Conservation (phyloP, 306 rosid species). For the Ormosia emarginata region DNA sequence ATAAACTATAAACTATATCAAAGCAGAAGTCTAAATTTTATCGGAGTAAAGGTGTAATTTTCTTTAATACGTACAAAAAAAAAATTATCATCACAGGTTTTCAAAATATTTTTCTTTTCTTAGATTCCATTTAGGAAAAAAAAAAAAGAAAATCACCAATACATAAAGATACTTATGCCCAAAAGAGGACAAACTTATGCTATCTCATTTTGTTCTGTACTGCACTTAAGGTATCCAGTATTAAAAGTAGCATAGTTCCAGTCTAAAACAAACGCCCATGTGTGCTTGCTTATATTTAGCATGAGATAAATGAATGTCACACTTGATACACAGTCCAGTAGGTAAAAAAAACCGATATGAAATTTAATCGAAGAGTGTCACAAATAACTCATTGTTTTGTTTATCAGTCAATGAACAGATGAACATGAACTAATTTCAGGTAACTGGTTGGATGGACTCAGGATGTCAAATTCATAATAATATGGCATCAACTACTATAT, state of each 20-base stretch:
- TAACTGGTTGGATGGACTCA: neutral
- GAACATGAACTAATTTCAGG: neutral
- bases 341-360: neutral
- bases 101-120: neutral
- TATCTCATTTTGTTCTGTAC: neutral
- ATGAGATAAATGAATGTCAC: neutral
- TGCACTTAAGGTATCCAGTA: neutral
- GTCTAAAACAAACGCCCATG: neutral
- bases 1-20: neutral
- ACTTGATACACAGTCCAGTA: neutral
- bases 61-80: neutral
- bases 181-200: slow-evolving; percentile 9
- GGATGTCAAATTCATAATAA: neutral
- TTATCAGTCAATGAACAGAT: neutral
- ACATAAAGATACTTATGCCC: neutral
- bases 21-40: neutral
- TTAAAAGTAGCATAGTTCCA: neutral
- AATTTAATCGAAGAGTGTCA: neutral
- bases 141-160: neutral
- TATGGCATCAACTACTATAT: neutral
- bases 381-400: neutral
- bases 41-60: neutral
- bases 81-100: neutral
- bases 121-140: neutral
- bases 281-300: slow-evolving; percentile 9